phyloP scores from a whole-genome alignment of 768 basidiomycete species.

The Thelephora aurantiotincta region DNA sequence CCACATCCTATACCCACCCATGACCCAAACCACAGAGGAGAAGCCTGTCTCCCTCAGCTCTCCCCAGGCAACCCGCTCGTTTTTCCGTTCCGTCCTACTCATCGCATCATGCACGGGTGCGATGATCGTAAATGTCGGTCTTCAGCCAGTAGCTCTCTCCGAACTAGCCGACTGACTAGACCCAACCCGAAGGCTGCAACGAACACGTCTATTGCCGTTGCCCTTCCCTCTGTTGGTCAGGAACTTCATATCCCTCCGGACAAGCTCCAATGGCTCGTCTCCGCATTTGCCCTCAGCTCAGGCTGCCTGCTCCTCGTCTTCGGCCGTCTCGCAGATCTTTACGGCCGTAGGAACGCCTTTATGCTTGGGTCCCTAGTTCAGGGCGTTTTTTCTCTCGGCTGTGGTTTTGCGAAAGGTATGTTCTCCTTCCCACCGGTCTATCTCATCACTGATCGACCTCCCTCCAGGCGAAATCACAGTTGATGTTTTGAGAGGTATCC shows the following conservation, averaged over 20 bases:
- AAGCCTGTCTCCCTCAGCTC: too few relatives aligned
- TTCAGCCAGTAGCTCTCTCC: neutral
- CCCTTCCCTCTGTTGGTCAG: constrained; percentile 16
- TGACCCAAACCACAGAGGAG: too few relatives aligned
- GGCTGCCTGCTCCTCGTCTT: constrained; percentile 67
- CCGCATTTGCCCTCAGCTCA: constrained; percentile 54
- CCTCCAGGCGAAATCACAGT: constrained; percentile 42
- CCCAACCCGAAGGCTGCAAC: constrained; percentile 9
- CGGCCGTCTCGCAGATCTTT: constrained; percentile 69
- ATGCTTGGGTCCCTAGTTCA: constrained; percentile 41
- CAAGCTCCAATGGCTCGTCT: constrained; percentile 51
- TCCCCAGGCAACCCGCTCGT: neutral
- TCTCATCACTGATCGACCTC: neutral
- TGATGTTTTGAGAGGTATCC: constrained; percentile 59
- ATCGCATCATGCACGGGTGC: neutral
- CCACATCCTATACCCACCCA: too few relatives aligned
- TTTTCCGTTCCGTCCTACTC: neutral
- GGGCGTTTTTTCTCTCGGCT: constrained; percentile 42
- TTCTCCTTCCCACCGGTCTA: neutral
- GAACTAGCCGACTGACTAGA: neutral
- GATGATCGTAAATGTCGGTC: neutral
- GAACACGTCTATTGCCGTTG: constrained; percentile 13
- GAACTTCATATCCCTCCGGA: constrained; percentile 34
- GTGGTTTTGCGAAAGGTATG: constrained; percentile 47
- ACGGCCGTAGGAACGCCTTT: constrained; percentile 62